Evolutionary conservation across 495 filamentous ascomycete genomes (phyloP).

Genomic region (Hyaloscypha hepaticicola): DNA sequence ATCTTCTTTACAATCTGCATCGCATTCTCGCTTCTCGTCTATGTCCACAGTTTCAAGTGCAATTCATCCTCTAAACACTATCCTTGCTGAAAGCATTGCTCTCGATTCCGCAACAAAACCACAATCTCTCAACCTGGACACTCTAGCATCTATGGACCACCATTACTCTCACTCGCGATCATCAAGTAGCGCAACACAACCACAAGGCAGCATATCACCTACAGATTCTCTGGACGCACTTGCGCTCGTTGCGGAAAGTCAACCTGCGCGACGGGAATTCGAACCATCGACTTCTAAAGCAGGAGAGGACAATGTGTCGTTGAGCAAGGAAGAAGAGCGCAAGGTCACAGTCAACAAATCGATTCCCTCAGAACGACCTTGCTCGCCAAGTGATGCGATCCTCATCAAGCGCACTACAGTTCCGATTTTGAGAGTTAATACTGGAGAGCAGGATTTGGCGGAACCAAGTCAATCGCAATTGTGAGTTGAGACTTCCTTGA

Average conservation of each 20-base stretch:
- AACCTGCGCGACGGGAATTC: background rate
- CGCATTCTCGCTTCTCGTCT: constrained; percentile 32
- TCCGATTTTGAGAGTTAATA: constrained; percentile 23
- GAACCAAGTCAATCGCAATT: background rate
- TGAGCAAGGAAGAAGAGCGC: background rate
- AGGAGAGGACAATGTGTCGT: background rate
- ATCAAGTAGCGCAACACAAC: constrained; percentile 5
- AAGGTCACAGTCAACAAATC: background rate
- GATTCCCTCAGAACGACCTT: constrained; percentile 11
- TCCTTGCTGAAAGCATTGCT: background rate
- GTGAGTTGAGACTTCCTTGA: background rate
- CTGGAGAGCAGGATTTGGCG: constrained; percentile 17
- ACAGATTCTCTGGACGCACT: constrained; percentile 23
- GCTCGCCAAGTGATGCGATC: constrained; percentile 33
- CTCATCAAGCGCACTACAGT: constrained; percentile 27
- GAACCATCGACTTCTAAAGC: background rate
- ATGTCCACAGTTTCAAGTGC: constrained; percentile 28
- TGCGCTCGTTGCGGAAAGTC: constrained; percentile 22
- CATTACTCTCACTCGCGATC: background rate
- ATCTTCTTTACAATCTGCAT: constrained; percentile 28
- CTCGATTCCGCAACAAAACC: background rate
- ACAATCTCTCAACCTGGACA: background rate
- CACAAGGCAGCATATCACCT: constrained; percentile 20
- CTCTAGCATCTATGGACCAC: too few relatives aligned
- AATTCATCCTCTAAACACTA: constrained; percentile 14